Evolutionary conservation across 345 rosid genomes (phyloP).

Genomic region (Eucalyptus grandis): DNA sequence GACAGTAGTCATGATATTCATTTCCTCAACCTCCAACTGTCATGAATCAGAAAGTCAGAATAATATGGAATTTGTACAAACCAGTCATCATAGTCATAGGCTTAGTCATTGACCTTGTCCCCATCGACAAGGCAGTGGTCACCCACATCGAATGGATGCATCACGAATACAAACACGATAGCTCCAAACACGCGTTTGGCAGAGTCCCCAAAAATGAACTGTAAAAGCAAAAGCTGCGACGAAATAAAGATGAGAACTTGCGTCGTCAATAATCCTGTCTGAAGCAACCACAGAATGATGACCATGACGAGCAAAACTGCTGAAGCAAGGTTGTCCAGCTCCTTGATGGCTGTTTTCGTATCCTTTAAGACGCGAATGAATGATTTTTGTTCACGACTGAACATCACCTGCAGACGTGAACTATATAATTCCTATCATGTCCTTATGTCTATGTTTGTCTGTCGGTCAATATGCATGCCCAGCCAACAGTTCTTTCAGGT

Average conservation of each 20-base stretch:
- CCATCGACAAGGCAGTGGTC: constrained; percentile 68
- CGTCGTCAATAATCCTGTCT: constrained; percentile 44
- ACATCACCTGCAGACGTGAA: constrained; percentile 19
- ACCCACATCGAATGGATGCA: constrained; percentile 68
- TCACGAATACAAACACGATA: constrained; percentile 58
- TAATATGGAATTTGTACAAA: background rate
- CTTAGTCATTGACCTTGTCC: constrained; percentile 31
- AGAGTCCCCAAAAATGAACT: constrained; percentile 39
- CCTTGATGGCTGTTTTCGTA: constrained; percentile 43
- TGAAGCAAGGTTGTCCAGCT: constrained; percentile 38
- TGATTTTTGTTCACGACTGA: constrained; percentile 33
- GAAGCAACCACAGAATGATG: constrained; percentile 24
- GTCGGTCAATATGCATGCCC: too few species aligned
- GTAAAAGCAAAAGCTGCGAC: constrained; percentile 36
- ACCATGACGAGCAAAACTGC: constrained; percentile 10
- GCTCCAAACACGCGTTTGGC: constrained; percentile 46
- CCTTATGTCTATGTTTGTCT: background rate
- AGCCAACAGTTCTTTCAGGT: background rate
- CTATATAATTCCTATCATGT: background rate
- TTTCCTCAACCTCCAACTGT: constrained; percentile 72
- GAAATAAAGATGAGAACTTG: constrained; percentile 34
- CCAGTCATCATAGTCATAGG: background rate
- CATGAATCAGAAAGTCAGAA: background rate
- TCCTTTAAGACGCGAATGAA: constrained; percentile 39
- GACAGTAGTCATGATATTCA: constrained; percentile 55